phyloP scores from a whole-genome alignment of 371 early-diverging fungal genomes.

The Saksenaea oblongispora region DNA sequence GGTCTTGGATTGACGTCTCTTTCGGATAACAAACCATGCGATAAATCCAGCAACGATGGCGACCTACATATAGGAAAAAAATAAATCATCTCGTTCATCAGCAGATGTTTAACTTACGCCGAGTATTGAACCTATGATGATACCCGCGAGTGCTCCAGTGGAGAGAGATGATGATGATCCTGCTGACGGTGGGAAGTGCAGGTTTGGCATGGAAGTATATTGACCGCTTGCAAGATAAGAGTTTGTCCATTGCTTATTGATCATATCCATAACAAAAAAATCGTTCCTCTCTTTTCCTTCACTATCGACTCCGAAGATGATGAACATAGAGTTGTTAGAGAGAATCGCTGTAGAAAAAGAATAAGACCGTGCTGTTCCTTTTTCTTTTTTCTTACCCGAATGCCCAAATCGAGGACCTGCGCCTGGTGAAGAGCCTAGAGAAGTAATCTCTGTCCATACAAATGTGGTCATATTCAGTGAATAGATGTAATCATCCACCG shows the following conservation, averaged over 20 bases:
- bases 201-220: too few species aligned
- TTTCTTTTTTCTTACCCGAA: constrained; percentile 7
- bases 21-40: background rate
- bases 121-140: too few species aligned
- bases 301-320: constrained; percentile 4
- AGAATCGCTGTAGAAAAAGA: background rate
- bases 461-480: background rate
- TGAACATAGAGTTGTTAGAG: background rate
- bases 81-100: background rate
- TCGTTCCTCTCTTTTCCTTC: background rate
- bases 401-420: constrained; percentile 11
- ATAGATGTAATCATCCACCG: background rate
- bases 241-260: background rate
- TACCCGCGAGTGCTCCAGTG: constrained; percentile 1
- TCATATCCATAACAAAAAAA: background rate
- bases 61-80: background rate
- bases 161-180: too few species aligned
- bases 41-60: background rate
- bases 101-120: too few species aligned
- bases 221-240: background rate
- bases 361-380: background rate
- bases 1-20: too few species aligned
- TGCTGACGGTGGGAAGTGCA: too few species aligned
- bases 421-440: background rate
- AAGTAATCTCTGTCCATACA: background rate